A percentile compares a stretch with the other conserved stretches of the same genome.
Conservation (phyloP, 768 basidiomycete species). For the Leucocoprinus birnbaumii region DNA sequence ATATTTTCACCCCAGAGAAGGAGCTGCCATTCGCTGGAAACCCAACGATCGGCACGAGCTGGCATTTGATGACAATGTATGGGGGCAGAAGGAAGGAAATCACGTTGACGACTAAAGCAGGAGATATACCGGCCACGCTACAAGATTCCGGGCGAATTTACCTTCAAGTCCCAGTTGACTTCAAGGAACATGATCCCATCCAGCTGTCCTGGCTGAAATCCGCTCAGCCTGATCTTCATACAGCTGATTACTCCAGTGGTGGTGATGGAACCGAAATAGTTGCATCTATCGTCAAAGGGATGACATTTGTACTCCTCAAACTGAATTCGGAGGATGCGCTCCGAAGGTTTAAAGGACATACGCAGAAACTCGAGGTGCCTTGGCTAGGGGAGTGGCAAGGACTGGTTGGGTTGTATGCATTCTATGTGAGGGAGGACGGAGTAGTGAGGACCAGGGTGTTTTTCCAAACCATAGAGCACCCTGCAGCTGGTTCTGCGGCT, state of each 20-base stretch:
- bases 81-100: conserved; percentile 17
- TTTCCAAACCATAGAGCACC: conserved; percentile 36
- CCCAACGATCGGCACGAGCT: conserved; percentile 41
- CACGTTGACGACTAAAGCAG: conserved; percentile 38
- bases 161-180: conserved; percentile 37
- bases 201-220: conserved; percentile 23
- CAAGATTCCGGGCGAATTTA: conserved; percentile 24
- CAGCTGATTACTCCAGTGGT: conserved; percentile 35
- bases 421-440: conserved; percentile 29
- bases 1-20: conserved; percentile 37
- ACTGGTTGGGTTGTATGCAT: conserved; percentile 35
- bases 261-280: conserved; percentile 28
- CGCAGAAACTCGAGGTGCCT: conserved; percentile 21
- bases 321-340: conserved; percentile 37
- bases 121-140: conserved; percentile 33
- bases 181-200: conserved; percentile 33
- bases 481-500: conserved; percentile 45
- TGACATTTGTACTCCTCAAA: conserved; percentile 39
- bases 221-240: conserved; percentile 24
- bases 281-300: conserved; percentile 45
- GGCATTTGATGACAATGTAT: conserved; percentile 31
- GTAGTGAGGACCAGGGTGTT: conserved; percentile 40
- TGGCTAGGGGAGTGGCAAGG: conserved; percentile 37
- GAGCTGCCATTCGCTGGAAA: conserved; percentile 46
- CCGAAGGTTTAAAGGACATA: conserved; percentile 24